phyloP scores from a whole-genome alignment of 768 basidiomycete genomes.

The Glaciozyma antarctica region DNA sequence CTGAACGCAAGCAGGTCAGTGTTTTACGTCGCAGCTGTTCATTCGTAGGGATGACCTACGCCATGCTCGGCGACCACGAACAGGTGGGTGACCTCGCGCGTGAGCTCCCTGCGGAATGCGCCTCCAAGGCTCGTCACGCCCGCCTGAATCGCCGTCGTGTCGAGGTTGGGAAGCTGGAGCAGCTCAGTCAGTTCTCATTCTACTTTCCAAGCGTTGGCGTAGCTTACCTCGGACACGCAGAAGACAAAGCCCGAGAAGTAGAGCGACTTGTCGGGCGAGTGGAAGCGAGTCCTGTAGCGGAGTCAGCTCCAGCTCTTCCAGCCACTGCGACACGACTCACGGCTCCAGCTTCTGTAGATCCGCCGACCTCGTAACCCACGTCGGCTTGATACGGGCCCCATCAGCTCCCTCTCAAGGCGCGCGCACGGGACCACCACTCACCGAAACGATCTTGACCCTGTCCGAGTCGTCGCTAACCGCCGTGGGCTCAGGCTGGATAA shows the following conservation, averaged over 20 bases:
- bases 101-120: conserved; percentile 65
- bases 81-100: conserved; percentile 78
- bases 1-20: conserved; percentile 35
- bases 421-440: background rate
- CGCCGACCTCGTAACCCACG: conserved; percentile 62
- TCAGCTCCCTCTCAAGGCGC: no score
- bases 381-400: conserved; percentile 20
- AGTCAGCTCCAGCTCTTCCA: background rate
- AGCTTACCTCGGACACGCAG: conserved; percentile 58
- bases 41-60: conserved; percentile 20
- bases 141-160: conserved; percentile 62
- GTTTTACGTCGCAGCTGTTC: no score
- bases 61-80: conserved; percentile 49
- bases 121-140: conserved; percentile 70
- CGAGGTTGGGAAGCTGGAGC: conserved; percentile 42
- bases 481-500: background rate
- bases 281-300: conserved; percentile 41
- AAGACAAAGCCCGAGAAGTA: conserved; percentile 77
- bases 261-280: conserved; percentile 65
- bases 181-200: background rate
- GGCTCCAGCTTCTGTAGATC: conserved; percentile 52
- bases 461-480: background rate
- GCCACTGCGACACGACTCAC: conserved; percentile 44
- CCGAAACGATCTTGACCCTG: conserved; percentile 17
- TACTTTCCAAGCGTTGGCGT: background rate